Percentiles rank a stretch among this genome's conserved stretches.
Evolutionary conservation across 2,329 filamentous ascomycete genomes (phyloP).

Genomic region (Coniosporium tulheliwenetii): DNA sequence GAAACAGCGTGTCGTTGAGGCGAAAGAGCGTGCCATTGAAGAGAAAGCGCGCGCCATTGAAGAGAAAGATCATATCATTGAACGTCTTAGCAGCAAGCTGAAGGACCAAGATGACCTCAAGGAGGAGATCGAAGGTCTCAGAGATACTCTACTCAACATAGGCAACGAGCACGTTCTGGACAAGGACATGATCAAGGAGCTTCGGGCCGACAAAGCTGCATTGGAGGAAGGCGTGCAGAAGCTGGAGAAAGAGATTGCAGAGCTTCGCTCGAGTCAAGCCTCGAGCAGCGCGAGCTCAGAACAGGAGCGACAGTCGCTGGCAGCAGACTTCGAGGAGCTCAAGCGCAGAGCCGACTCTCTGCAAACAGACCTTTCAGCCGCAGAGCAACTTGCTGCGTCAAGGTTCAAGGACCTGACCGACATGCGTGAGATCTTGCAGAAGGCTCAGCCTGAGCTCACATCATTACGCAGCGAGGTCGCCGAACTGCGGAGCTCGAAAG

Average conservation of each 20-base stretch:
- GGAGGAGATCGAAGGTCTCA: slow-evolving; percentile 74
- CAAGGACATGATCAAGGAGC: slow-evolving; percentile 56
- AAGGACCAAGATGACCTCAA: slow-evolving; percentile 62
- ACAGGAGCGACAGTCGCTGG: slow-evolving; percentile 39
- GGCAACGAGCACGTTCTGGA: slow-evolving; percentile 74
- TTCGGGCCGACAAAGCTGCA: slow-evolving; percentile 49
- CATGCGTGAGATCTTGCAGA: slow-evolving; percentile 63
- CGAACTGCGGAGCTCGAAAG: slow-evolving; percentile 56
- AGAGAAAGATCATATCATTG: slow-evolving; percentile 59
- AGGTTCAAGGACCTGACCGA: slow-evolving; percentile 81
- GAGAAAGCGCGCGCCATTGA: slow-evolving; percentile 6
- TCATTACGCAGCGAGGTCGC: slow-evolving; percentile 62
- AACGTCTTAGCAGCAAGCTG: slow-evolving; percentile 52
- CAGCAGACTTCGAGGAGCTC: slow-evolving; percentile 53
- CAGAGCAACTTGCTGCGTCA: slow-evolving; percentile 71
- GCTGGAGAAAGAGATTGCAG: slow-evolving; percentile 50
- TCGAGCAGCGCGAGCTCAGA: slow-evolving; percentile 31
- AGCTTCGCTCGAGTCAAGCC: slow-evolving; percentile 25
- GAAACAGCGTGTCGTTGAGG: too few relatives aligned
- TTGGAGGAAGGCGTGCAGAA: slow-evolving; percentile 43
- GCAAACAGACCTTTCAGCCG: slow-evolving; percentile 71
- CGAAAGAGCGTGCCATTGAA: too few relatives aligned
- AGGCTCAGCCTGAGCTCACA: slow-evolving; percentile 74
- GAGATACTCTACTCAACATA: slow-evolving; percentile 63
- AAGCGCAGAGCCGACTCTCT: slow-evolving; percentile 54